Base-by-base conservation (phyloP, 2,329 filamentous ascomycete genomes). In the Eurotiales sp. region DNA sequence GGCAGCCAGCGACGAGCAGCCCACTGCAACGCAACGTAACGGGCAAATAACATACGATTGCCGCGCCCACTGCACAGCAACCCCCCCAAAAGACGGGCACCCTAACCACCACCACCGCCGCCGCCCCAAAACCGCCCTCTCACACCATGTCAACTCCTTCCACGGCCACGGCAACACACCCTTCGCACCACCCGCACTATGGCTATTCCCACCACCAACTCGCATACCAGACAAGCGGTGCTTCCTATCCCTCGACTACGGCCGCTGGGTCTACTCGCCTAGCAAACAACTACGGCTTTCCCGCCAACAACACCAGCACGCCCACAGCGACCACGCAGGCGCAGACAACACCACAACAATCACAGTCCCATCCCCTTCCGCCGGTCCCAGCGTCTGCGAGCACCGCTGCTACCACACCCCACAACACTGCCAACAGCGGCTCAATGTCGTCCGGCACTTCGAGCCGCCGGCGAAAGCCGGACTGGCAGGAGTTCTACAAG, bases 401-500 rank as follows among this genome's bases (percentile, higher is more conserved):
- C 43, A 67, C 70, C 61, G 65, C 58, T 39, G n/a, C 42, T 30
- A 41, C 50, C 15, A 32, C 46, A 23, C 37, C 30, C 30, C 32
- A 50, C 21, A 51, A 51, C 25, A 51, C 19, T 25, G 23, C 39
- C 37, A 64, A 59, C 58, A 65, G 58, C 62, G 64, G 54, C 66
- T 64, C 74, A 56, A 68, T 72, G 63, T 63, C 71, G 44, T 61
- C 71, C 55, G 61, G 69, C 52, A 66, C 70, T 57, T 66, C 74
- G 57, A 65, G 66, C 64, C 69, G 61, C 78, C 56, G 68, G 64
- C 66, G 80, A 79, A 66, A 83, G 58, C 86, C 87, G 45, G 85
- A 93, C 70, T 93, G 88, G 88, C 77, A 81, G 52, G 82, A 80
- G 57, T 93, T 91, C 65, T 92, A 91, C 69, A 86, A 86, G 66